Percentiles rank a stretch among this genome's conserved stretches.
These are phyloP conservation scores for Fusarium sp. DNA, from an alignment of 2,329 filamentous ascomycete genomes.

Conservation along the genomic window DNA sequence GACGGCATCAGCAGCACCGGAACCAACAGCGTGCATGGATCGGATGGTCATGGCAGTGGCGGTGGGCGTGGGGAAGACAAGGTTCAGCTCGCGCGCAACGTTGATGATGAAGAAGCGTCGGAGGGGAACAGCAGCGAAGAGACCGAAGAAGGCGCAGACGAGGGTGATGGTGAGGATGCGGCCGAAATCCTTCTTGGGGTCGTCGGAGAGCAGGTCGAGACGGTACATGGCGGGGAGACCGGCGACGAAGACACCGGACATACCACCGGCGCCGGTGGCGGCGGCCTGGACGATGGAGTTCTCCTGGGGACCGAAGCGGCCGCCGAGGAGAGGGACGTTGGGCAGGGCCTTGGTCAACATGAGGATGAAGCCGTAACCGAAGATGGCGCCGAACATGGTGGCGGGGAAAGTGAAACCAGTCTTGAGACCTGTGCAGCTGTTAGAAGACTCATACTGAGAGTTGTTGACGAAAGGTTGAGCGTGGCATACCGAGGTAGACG, in stretches of 20 bases:
- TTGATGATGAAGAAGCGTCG: conserved; percentile 78
- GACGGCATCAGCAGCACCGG: conserved; percentile 65
- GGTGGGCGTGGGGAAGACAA: conserved; percentile 71
- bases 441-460: background rate
- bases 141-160: conserved; percentile 73
- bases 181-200: conserved; percentile 68
- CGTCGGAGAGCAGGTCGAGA: conserved; percentile 62
- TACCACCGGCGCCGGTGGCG: conserved; percentile 70
- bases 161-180: conserved; percentile 71
- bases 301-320: conserved; percentile 70
- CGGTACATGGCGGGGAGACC: conserved; percentile 73
- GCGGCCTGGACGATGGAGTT: conserved; percentile 73
- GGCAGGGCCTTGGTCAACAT: conserved; percentile 63
- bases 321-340: conserved; percentile 65
- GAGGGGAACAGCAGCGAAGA: conserved; percentile 73
- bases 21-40: conserved; percentile 70
- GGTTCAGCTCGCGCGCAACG: conserved; percentile 69
- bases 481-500: conserved; percentile 66
- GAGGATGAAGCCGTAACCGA: conserved; percentile 71
- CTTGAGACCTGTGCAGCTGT: conserved; percentile 58
- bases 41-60: conserved; percentile 73
- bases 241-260: conserved; percentile 69
- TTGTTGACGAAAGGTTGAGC: no score
- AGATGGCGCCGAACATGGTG: conserved; percentile 67
- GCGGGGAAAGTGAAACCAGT: conserved; percentile 65